Evolutionary conservation across 1,284 basidiomycete species (phyloP).

Genomic region (Meripilus lineatus): DNA sequence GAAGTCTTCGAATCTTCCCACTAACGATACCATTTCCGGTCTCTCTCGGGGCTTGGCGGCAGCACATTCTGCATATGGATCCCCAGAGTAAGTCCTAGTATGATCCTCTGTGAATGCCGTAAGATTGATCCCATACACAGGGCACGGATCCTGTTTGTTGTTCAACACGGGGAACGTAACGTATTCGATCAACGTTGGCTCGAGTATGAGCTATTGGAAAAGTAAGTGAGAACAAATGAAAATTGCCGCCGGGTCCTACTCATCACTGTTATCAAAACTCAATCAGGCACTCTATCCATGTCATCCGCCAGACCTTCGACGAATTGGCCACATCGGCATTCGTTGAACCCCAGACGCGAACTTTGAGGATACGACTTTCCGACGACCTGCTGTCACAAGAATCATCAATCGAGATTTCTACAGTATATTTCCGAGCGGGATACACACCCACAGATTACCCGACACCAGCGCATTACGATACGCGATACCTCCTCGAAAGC

Average conservation of each 20-base stretch:
- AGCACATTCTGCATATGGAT: conserved; percentile 75
- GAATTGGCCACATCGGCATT: conserved; percentile 42
- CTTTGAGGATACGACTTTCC: conserved; percentile 16
- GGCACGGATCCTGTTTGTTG: conserved; percentile 82
- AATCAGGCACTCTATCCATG: conserved; percentile 65
- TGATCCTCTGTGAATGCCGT: conserved; percentile 9
- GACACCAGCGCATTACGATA: conserved; percentile 24
- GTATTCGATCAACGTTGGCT: conserved; percentile 92
- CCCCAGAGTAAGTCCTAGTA: conserved; percentile 37
- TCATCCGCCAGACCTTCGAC: conserved; percentile 72
- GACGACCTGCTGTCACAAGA: conserved; percentile 9
- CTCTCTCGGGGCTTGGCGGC: conserved; percentile 75
- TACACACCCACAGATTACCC: conserved; percentile 87
- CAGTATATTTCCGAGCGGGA: conserved; percentile 39
- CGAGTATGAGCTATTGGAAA: conserved; percentile 81
- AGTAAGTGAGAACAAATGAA: conserved; percentile 34
- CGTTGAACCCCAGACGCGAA: conserved; percentile 21
- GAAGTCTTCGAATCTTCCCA: conserved; percentile 57
- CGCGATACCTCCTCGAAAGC: conserved; percentile 15
- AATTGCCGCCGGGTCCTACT: not conserved
- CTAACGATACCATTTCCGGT: conserved; percentile 69
- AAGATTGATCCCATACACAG: conserved; percentile 29
- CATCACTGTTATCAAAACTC: not conserved
- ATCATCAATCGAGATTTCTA: conserved; percentile 25
- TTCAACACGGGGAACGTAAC: conserved; percentile 90